Evolutionary conservation across 805 yeast genomes (phyloP).

Genomic region (Tetrapisispora nanseiensis): DNA sequence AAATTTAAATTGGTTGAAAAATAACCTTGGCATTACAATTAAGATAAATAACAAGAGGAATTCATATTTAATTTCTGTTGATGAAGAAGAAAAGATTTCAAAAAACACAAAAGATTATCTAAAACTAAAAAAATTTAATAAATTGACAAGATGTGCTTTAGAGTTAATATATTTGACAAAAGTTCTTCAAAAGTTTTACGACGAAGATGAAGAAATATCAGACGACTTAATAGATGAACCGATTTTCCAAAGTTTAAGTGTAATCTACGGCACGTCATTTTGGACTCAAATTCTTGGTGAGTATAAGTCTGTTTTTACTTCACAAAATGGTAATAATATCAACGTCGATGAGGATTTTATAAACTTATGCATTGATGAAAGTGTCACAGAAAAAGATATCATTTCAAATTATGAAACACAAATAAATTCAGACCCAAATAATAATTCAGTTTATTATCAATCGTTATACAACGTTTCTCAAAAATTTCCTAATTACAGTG

Average conservation of each 20-base stretch:
- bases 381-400: slow-evolving; percentile 42
- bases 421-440: slow-evolving; percentile 34
- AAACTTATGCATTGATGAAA: slow-evolving; percentile 39
- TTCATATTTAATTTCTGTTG: slow-evolving; percentile 1
- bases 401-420: slow-evolving; percentile 38
- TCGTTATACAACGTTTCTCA: slow-evolving; percentile 43
- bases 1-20: slow-evolving; percentile 42
- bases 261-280: slow-evolving; percentile 17
- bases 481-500: slow-evolving; percentile 35
- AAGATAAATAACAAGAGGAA: slow-evolving; percentile 11
- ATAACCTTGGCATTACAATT: slow-evolving; percentile 38
- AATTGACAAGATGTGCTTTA: slow-evolving; percentile 41
- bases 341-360: slow-evolving; percentile 31
- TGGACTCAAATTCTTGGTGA: slow-evolving; percentile 29
- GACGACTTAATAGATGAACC: neutral
- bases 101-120: neutral
- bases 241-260: slow-evolving; percentile 7
- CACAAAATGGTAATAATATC: slow-evolving; percentile 5
- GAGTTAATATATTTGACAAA: slow-evolving; percentile 43
- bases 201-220: neutral
- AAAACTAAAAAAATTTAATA: slow-evolving; percentile 28
- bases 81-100: neutral
- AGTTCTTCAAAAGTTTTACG: slow-evolving; percentile 24
- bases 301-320: slow-evolving; percentile 11
- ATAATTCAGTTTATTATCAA: slow-evolving; percentile 46